phyloP scores from a whole-genome alignment of 768 basidiomycete species.

The Lactarius trivialis region DNA sequence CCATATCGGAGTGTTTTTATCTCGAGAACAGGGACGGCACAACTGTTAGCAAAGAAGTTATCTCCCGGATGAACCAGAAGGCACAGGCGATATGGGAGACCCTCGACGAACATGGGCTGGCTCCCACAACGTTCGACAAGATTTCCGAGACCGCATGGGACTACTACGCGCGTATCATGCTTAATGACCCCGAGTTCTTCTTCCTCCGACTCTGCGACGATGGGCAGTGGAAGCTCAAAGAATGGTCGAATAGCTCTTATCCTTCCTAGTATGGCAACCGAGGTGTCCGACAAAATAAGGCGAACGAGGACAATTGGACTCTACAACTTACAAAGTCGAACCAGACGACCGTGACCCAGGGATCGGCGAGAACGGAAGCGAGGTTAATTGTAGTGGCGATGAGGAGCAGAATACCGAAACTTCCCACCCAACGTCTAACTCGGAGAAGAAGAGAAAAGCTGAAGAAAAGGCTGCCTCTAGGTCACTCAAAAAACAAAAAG shows the following conservation, averaged over 20 bases:
- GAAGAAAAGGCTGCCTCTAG: neutral
- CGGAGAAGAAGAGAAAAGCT: neutral
- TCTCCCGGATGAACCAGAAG: neutral
- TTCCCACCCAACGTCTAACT: neutral
- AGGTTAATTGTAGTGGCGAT: neutral
- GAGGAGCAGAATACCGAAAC: neutral
- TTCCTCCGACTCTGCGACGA: neutral
- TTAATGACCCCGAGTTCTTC: neutral
- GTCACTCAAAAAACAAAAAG: neutral
- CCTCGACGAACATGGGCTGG: neutral
- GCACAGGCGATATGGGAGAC: neutral
- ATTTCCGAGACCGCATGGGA: neutral
- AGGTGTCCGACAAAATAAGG: neutral
- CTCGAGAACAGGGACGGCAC: neutral
- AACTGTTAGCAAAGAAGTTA: neutral
- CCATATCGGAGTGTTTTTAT: neutral
- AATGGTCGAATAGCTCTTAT: neutral
- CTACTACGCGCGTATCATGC: neutral
- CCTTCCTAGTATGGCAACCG: neutral
- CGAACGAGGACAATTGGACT: neutral
- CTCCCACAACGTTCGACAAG: neutral
- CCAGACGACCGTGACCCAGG: neutral
- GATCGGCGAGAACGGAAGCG: neutral
- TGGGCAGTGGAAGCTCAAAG: neutral
- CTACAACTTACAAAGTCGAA: neutral